A percentile compares a stretch with the other conserved stretches of the same genome.
phyloP scores from a whole-genome alignment of 192 early-diverging fungal species.

The Chytriomyces sp. region DNA sequence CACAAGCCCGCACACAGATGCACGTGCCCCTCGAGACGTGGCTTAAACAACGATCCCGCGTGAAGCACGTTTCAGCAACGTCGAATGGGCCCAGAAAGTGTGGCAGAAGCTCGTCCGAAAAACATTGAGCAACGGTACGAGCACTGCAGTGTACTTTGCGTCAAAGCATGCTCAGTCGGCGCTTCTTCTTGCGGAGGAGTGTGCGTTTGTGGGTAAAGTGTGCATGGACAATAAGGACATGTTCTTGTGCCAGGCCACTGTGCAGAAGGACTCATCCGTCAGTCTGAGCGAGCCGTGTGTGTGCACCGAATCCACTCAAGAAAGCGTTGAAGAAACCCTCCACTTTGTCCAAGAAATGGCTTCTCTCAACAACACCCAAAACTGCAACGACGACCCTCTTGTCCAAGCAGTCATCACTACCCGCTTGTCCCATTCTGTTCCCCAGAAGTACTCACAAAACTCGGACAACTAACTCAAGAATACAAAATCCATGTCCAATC shows the following conservation, averaged over 20 bases:
- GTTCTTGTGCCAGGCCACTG: not conserved
- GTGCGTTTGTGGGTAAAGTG: conserved; percentile 93
- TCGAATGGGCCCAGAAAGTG: conserved; percentile 66
- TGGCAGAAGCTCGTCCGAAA: conserved; percentile 72
- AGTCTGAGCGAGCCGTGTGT: conserved; percentile 71
- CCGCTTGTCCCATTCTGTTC: conserved; percentile 86
- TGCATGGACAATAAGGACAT: conserved; percentile 76
- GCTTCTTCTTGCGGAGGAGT: conserved; percentile 71
- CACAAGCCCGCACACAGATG: conserved; percentile 87
- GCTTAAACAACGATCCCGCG: conserved; percentile 89
- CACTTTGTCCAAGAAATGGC: conserved; percentile 21
- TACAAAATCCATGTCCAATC: conserved; percentile 80
- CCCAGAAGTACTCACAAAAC: conserved; percentile 64
- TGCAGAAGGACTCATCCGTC: no score
- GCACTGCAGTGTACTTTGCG: conserved; percentile 88
- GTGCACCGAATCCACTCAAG: conserved; percentile 76
- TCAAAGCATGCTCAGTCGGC: conserved; percentile 82
- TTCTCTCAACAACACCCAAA: conserved; percentile 20
- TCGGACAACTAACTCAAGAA: conserved; percentile 72
- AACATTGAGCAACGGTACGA: conserved; percentile 81
- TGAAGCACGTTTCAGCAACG: conserved; percentile 74
- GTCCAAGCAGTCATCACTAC: conserved; percentile 84
- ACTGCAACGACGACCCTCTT: conserved; percentile 12
- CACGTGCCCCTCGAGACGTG: conserved; percentile 83
- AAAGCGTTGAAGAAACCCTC: conserved; percentile 70